Base-by-base conservation (phyloP, 805 yeast species). In the Wilhelminamyces savonicus region DNA sequence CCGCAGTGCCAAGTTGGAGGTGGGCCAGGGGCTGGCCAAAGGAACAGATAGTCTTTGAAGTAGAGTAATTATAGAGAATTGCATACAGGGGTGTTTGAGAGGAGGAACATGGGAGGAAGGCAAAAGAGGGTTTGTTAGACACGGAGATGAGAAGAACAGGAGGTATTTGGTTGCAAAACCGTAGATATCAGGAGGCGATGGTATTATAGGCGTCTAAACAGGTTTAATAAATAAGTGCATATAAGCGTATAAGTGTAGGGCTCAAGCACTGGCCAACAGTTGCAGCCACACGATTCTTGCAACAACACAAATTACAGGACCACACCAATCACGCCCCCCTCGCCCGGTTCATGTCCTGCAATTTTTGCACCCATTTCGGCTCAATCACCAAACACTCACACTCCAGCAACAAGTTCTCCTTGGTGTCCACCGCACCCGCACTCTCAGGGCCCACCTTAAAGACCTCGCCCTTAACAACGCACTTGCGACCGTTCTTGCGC, bases 1-100 rank as follows among this genome's bases (percentile, higher is more conserved):
- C 0, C 78, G 82, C 39, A 81, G 95, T 49, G 98, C 99, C 1
- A 94, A 90, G 54, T 76, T 92, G 80, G 88, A 82, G 38, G 67
- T 76, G 3, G 90, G 90, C 1, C 74, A 81, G 25, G 80, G 88
- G 4, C 81, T 76, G 42, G 64, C 72, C 23, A 81, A 77, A 44
- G 97, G 97, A 0, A 82, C 88, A 0, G 92, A 81, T 44, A 28
- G 31, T 17, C 30, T 54, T 23, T 41, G 27, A 28, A n/a, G 15
- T 16, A 9, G 23, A 24, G 23, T 19, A 34, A 5, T 20, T n/a
- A 11, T 26, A 16, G 17, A 21, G 12, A 11, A 7, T n/a, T n/a
- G n/a, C n/a, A n/a, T n/a, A n/a, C n/a, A n/a, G n/a, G n/a, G n/a
- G n/a, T n/a, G n/a, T n/a, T n/a, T n/a, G n/a, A n/a, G n/a, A n/a